Percentiles rank a stretch among this genome's conserved stretches.
These are phyloP conservation scores for Backusella liffmaniae DNA, from an alignment of 192 early-diverging fungal species.

Conservation along the genomic window DNA sequence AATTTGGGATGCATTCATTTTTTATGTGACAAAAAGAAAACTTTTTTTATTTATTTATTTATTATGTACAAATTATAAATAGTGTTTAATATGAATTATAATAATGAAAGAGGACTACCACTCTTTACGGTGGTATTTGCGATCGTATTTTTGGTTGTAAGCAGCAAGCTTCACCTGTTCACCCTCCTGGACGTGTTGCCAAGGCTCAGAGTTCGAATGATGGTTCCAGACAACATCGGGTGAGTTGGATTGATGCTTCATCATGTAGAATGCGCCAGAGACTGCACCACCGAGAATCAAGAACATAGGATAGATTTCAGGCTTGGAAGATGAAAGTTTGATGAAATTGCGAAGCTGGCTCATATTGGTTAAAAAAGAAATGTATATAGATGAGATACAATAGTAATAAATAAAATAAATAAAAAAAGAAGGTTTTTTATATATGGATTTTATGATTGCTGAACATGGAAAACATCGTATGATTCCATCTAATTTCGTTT, in stretches of 20 bases:
- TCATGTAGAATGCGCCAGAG: constrained; percentile 20
- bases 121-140: constrained; percentile 14
- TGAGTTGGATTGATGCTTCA: constrained; percentile 19
- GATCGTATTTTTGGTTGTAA: constrained; percentile 21
- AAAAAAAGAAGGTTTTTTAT: not conserved
- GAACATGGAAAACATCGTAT: not conserved
- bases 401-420: no score
- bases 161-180: constrained; percentile 24
- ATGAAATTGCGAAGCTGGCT: not conserved
- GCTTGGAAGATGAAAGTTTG: not conserved
- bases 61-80: constrained; percentile 4
- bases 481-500: not conserved
- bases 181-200: constrained; percentile 12
- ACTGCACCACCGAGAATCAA: constrained; percentile 20
- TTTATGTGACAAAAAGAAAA: not conserved
- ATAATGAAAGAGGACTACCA: not conserved
- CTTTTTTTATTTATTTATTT: not conserved
- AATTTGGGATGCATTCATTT: not conserved
- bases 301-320: constrained; percentile 27
- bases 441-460: not conserved
- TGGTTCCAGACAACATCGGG: constrained; percentile 39
- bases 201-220: not conserved
- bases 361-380: not conserved
- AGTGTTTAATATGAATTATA: not conserved
- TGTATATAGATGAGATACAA: not conserved